Evolutionary conservation across 1,139 yeast genomes (phyloP).

Genomic region (Zhuliangozyma parablackwelliae): DNA sequence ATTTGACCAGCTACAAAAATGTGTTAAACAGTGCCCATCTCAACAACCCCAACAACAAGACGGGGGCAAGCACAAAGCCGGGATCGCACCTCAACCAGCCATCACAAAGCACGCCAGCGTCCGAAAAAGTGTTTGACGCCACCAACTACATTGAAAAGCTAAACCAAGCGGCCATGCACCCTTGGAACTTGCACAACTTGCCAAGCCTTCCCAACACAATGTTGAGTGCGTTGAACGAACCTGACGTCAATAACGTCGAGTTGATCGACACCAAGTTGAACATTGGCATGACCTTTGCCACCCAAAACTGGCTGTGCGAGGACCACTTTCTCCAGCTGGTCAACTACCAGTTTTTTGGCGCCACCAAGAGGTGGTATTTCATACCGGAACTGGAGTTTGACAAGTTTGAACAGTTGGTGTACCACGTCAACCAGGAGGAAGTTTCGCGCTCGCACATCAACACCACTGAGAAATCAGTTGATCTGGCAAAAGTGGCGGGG

Average conservation of each 20-base stretch:
- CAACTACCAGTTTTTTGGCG: slow-evolving; percentile 69
- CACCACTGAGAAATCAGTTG: slow-evolving; percentile 11
- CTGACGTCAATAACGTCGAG: slow-evolving; percentile 40
- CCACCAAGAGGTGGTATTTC: slow-evolving; percentile 73
- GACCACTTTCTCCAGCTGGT: slow-evolving; percentile 69
- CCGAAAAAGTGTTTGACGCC: slow-evolving; percentile 13
- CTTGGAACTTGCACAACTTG: slow-evolving; percentile 72
- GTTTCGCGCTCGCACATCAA: slow-evolving; percentile 18
- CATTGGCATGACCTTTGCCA: slow-evolving; percentile 63
- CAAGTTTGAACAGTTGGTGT: slow-evolving; percentile 50
- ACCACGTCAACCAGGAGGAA: slow-evolving; percentile 13
- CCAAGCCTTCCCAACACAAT: slow-evolving; percentile 56
- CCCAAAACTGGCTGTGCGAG: slow-evolving; percentile 71
- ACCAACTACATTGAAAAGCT: slow-evolving; percentile 17
- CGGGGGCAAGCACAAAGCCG: neutral
- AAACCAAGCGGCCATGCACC: slow-evolving; percentile 31
- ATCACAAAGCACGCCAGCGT: neutral
- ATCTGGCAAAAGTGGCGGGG: neutral
- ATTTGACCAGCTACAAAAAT: slow-evolving; percentile 9
- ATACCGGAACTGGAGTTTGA: slow-evolving; percentile 66
- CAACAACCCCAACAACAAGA: slow-evolving; percentile 6
- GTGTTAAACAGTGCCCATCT: slow-evolving; percentile 9
- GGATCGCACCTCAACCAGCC: too few relatives aligned
- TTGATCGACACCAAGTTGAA: slow-evolving; percentile 27
- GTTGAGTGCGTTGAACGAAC: slow-evolving; percentile 30